Conservation (phyloP, 2,329 filamentous ascomycete species). For the Gnomoniopsis smithogilvyi region DNA sequence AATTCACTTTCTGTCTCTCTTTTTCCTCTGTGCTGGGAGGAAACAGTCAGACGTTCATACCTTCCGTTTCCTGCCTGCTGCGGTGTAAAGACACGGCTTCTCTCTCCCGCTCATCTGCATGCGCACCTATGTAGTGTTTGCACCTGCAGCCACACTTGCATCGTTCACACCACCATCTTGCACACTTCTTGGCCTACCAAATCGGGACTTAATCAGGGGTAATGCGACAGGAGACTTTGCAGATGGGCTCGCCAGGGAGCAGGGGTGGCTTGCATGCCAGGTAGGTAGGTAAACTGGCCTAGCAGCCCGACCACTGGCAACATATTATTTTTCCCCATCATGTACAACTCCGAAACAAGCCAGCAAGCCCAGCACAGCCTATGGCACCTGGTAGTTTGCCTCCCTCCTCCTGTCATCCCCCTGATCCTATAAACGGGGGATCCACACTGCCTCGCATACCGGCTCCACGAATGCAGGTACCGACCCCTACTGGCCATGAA, state of each 20-base stretch:
- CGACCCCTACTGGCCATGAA: slow-evolving; percentile 31
- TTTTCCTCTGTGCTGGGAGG: not conserved
- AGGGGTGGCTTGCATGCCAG: not conserved
- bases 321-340: slow-evolving; percentile 23
- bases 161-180: not conserved
- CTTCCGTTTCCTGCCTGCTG: not conserved
- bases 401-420: slow-evolving; percentile 21
- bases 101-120: not conserved
- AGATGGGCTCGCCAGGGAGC: slow-evolving; percentile 5
- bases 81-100: not conserved
- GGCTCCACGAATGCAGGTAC: slow-evolving; percentile 31
- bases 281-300: not conserved
- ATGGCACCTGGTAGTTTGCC: slow-evolving; percentile 23
- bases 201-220: slow-evolving; percentile 20
- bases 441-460: slow-evolving; percentile 38
- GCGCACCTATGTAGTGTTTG: not conserved
- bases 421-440: slow-evolving; percentile 27
- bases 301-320: slow-evolving; percentile 11
- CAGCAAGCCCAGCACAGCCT: slow-evolving; percentile 25
- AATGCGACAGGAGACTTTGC: slow-evolving; percentile 16
- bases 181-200: slow-evolving; percentile 8
- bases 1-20: too few relatives aligned
- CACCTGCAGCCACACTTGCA: not conserved
- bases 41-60: too few relatives aligned
- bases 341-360: slow-evolving; percentile 32